Percentiles rank a stretch among this genome's conserved stretches.
Evolutionary conservation across 768 basidiomycete genomes (phyloP).

Genomic region (Podaxis carcinomalis): DNA sequence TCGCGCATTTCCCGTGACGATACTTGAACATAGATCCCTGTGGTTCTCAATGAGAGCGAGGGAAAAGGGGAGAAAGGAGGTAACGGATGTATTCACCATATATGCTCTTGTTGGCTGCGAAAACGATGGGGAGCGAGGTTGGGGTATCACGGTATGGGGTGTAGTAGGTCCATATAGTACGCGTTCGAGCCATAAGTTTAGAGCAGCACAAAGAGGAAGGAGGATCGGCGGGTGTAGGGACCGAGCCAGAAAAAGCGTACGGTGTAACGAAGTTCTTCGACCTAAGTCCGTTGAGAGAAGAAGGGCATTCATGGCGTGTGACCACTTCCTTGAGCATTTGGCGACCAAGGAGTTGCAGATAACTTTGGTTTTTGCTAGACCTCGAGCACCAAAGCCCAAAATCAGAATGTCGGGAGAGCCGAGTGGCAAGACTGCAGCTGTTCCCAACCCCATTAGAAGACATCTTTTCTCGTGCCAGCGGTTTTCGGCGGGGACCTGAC

Average conservation of each 20-base stretch:
- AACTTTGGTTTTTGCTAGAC: neutral
- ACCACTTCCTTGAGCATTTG: neutral
- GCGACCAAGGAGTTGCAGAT: neutral
- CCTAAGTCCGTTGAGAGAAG: neutral
- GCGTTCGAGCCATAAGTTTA: neutral
- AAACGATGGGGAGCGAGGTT: neutral
- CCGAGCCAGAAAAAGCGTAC: neutral
- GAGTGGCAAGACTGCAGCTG: neutral
- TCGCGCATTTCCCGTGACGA: neutral
- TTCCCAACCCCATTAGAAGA: neutral
- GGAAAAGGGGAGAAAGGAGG: neutral
- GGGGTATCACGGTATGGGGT: neutral
- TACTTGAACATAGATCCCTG: neutral
- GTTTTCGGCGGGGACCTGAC: neutral
- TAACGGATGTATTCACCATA: neutral
- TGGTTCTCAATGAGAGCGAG: neutral
- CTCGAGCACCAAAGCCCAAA: neutral
- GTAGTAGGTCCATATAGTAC: conserved; percentile 2
- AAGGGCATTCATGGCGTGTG: neutral
- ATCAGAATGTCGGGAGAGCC: neutral
- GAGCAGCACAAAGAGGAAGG: neutral
- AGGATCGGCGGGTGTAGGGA: neutral
- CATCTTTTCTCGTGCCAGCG: neutral
- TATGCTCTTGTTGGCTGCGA: neutral
- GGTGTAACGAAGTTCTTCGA: neutral